Evolutionary conservation across 257 asterid genomes (phyloP), one percentile per base, ranked within the genome.

Genomic region (Phtheirospermum japonicum): DNA sequence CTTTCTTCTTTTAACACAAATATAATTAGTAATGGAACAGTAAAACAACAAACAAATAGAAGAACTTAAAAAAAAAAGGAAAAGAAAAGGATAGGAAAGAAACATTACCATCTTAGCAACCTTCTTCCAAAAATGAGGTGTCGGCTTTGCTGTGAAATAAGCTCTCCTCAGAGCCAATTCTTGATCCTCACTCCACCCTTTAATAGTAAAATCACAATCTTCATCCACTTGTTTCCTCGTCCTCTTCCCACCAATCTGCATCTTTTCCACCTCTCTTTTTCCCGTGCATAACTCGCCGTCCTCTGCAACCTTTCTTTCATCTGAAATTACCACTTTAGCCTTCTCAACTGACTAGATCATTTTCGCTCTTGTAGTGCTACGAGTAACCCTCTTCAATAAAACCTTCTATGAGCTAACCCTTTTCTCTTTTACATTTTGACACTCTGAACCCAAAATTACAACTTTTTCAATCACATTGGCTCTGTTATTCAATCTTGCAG

Each of bases 81-180:
- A n/a, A n/a, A n/a, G n/a, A n/a, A n/a, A n/a, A n/a, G n/a, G n/a
- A n/a, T n/a, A n/a, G n/a, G n/a, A n/a, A n/a, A n/a, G n/a, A n/a
- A n/a, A n/a, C n/a, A n/a, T n/a, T n/a, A n/a, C n/a, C n/a, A n/a
- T n/a, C n/a, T n/a, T n/a, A n/a, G n/a, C n/a, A n/a, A n/a, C n/a
- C n/a, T n/a, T n/a, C n/a, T n/a, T n/a, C n/a, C n/a, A n/a, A n/a
- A 91, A 91, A 14, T 73, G 84, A 70, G 95, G 98, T 0, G 95
- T 88, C 26, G 96, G 94, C 78, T 78, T 88, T 40, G 81, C 86
- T 8, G 86, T 72, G 70, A 85, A 85, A 77, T 88, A 91, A 60
- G 96, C 96, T 45, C 71, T 81, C 55, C 70, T 81, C 68, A 91
- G 68, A 2, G 84, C 85, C 65, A 71, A 9, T 40, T 85, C 98